These are phyloP conservation scores for Bacterosira constricta DNA, from an alignment of 108 stramenopile genomes.

Conservation along the genomic window DNA sequence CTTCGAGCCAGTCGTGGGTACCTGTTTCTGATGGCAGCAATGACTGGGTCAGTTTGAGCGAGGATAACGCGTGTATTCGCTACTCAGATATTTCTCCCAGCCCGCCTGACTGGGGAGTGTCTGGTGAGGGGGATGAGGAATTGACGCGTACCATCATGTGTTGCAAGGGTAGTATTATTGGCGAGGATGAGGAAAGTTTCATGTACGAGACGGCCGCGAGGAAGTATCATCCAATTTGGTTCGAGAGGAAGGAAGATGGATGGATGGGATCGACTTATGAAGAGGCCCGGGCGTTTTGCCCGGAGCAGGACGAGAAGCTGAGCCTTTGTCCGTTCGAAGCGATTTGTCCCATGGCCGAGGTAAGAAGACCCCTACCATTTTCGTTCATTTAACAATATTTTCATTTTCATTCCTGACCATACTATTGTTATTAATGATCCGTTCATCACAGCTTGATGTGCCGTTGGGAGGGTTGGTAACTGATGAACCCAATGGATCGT, in stretches of 20 bases:
- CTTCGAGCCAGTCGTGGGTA: not conserved
- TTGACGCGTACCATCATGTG: not conserved
- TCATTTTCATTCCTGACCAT: too few relatives aligned
- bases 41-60: not conserved
- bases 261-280: not conserved
- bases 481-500: not conserved
- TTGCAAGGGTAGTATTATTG: not conserved
- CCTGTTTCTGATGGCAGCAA: not conserved
- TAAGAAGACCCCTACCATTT: too few relatives aligned
- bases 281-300: not conserved
- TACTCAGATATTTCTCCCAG: not conserved
- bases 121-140: not conserved
- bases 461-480: not conserved
- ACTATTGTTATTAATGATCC: too few relatives aligned
- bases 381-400: too few relatives aligned
- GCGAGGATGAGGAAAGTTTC: not conserved
- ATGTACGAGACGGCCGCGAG: not conserved
- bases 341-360: too few relatives aligned
- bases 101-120: not conserved
- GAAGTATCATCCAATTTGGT: not conserved
- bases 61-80: not conserved
- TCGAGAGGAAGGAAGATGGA: not conserved
- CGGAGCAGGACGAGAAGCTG: not conserved
- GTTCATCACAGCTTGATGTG: not conserved
- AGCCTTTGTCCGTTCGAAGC: constrained; percentile 2